phyloP scores from a whole-genome alignment of 352 stramenopile species.

The Globisporangium lucens region DNA sequence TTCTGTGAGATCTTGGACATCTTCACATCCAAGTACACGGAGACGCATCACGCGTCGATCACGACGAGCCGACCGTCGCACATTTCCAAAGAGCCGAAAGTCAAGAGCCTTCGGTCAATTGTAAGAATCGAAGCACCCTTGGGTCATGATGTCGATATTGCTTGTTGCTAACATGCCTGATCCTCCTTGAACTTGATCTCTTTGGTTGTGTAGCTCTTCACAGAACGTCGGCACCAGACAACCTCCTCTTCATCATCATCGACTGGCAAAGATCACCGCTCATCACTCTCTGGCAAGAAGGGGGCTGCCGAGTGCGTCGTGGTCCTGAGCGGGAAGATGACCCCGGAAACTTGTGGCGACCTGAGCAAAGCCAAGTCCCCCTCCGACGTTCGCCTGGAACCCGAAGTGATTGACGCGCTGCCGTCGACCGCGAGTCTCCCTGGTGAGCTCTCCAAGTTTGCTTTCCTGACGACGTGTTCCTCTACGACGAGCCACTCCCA shows the following conservation, averaged over 20 bases:
- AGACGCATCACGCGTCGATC: conserved; percentile 52
- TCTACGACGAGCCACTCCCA: conserved; percentile 37
- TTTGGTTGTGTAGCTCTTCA: conserved; percentile 12
- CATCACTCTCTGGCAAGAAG: background rate
- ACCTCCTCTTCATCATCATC: background rate
- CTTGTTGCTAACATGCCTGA: background rate
- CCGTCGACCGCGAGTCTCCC: conserved; percentile 41
- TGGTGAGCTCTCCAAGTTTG: conserved; percentile 76
- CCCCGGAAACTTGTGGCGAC: conserved; percentile 22
- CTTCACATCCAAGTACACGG: conserved; percentile 57
- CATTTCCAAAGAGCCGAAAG: conserved; percentile 15
- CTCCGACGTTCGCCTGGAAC: conserved; percentile 47
- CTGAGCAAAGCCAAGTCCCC: conserved; percentile 36
- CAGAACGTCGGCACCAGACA: conserved; percentile 10
- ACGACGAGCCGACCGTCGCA: conserved; percentile 16
- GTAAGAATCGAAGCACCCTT: background rate
- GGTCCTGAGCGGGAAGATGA: conserved; percentile 53
- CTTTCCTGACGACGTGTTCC: conserved; percentile 54
- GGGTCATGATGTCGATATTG: no score
- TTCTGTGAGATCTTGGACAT: conserved; percentile 61
- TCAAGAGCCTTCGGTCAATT: conserved; percentile 19
- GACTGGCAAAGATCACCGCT: background rate
- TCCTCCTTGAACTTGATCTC: background rate
- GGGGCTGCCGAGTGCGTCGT: conserved; percentile 57
- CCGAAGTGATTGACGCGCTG: conserved; percentile 49